A percentile compares a stretch with the other conserved stretches of the same genome.
Conservation (phyloP, 1,284 basidiomycete genomes). For the Pterulicium gracile region DNA sequence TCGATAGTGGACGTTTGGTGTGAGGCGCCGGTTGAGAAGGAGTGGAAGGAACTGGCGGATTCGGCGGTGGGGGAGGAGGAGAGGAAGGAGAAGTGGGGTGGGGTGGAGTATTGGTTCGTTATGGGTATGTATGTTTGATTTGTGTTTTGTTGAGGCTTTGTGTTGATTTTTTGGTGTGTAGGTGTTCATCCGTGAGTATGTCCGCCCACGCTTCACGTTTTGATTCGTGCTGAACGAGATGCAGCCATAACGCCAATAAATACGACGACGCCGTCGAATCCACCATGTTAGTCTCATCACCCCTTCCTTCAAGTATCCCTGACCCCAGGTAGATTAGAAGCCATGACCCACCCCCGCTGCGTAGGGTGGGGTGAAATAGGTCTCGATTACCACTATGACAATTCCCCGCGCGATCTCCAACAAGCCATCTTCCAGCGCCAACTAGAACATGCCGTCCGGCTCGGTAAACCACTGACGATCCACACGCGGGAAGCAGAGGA, state of each 20-base stretch:
- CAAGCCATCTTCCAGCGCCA: conserved; percentile 56
- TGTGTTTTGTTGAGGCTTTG: conserved; percentile 2
- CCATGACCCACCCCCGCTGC: conserved; percentile 68
- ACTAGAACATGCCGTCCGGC: conserved; percentile 49
- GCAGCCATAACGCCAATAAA: conserved; percentile 62
- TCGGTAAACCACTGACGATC: conserved; percentile 66
- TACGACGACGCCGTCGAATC: conserved; percentile 61
- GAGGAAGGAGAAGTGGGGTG: conserved; percentile 43
- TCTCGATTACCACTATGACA: conserved; percentile 75
- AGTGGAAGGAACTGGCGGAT: conserved; percentile 66
- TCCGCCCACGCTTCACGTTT: neutral
- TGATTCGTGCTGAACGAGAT: conserved; percentile 4
- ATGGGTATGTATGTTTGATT: conserved; percentile 46
- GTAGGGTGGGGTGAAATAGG: conserved; percentile 83
- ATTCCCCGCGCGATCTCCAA: conserved; percentile 59
- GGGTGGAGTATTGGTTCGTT: conserved; percentile 64
- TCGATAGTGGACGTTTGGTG: conserved; percentile 78
- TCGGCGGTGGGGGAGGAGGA: conserved; percentile 45
- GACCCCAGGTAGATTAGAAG: conserved; percentile 39
- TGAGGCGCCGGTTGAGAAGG: conserved; percentile 51
- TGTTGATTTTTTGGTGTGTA: conserved; percentile 15
- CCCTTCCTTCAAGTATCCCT: conserved; percentile 1
- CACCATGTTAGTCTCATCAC: conserved; percentile 42
- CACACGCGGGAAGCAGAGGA: conserved; percentile 76
- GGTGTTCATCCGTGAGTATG: conserved; percentile 64